Evolutionary conservation across 108 stramenopile genomes (phyloP).

Genomic region (Cyclostephanos tholiformis): DNA sequence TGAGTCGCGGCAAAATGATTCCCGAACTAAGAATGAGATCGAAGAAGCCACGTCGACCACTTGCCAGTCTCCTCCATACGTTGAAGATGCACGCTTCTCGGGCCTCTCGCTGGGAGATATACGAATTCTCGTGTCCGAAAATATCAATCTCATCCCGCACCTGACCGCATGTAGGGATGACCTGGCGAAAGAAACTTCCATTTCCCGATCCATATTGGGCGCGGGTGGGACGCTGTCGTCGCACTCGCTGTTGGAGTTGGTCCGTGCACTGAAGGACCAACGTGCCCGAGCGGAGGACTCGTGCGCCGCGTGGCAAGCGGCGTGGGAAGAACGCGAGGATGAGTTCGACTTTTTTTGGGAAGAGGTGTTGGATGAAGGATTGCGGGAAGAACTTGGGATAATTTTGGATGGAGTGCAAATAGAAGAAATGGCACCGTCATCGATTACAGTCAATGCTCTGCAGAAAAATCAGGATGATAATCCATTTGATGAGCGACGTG

Average conservation of each 20-base stretch:
- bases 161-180: slow-evolving; percentile 74
- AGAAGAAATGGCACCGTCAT: neutral
- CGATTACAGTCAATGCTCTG: neutral
- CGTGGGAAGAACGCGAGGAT: slow-evolving; percentile 60
- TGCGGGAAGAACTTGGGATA: slow-evolving; percentile 25
- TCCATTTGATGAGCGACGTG: slow-evolving; percentile 14
- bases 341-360: slow-evolving; percentile 63
- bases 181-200: slow-evolving; percentile 73
- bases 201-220: slow-evolving; percentile 67
- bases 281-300: slow-evolving; percentile 48
- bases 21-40: neutral
- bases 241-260: slow-evolving; percentile 67
- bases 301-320: slow-evolving; percentile 37
- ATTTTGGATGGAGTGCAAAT: slow-evolving; percentile 21
- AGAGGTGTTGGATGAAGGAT: slow-evolving; percentile 41
- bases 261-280: slow-evolving; percentile 61
- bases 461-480: neutral
- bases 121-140: slow-evolving; percentile 28
- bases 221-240: slow-evolving; percentile 59
- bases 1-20: neutral
- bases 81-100: slow-evolving; percentile 28
- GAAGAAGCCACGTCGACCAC: neutral
- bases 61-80: neutral
- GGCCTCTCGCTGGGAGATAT: slow-evolving; percentile 32
- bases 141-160: slow-evolving; percentile 36